Evolutionary conservation across 208 protist genomes (phyloP).

Genomic region (Acanthamoeba castellanii): DNA sequence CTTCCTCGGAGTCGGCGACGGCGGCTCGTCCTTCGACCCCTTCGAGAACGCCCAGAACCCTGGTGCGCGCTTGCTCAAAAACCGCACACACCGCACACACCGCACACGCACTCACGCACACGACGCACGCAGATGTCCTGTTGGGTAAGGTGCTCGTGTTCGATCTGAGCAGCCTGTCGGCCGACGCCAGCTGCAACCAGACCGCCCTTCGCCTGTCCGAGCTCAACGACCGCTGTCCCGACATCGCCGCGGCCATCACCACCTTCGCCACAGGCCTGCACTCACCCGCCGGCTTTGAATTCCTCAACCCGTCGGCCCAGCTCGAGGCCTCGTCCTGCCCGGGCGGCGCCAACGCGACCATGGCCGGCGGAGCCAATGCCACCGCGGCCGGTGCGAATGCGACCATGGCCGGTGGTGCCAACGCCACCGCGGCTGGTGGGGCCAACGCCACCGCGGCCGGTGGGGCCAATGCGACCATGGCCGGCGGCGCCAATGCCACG

Average conservation of each 20-base stretch:
- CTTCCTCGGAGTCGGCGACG: constrained; percentile 16
- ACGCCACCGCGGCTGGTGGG: background rate
- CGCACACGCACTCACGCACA: background rate
- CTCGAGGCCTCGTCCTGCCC: background rate
- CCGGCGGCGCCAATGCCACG: background rate
- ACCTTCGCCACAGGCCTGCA: constrained; percentile 12
- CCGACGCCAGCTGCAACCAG: constrained; percentile 28
- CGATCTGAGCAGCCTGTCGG: background rate
- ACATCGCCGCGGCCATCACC: background rate
- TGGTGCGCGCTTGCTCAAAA: background rate
- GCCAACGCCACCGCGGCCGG: background rate
- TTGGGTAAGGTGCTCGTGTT: constrained; percentile 29
- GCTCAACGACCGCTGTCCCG: background rate
- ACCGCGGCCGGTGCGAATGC: background rate
- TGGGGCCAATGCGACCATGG: background rate
- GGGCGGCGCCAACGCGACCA: constrained; percentile 5
- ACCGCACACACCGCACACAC: background rate
- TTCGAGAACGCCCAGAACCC: constrained; percentile 53
- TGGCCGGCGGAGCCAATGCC: background rate
- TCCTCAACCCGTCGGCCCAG: constrained; percentile 3
- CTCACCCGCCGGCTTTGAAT: background rate
- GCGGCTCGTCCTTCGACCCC: constrained; percentile 15
- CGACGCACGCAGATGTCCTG: background rate
- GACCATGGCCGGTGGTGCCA: background rate
- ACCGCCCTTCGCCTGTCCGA: background rate